Conservation (phyloP, 2,329 filamentous ascomycete genomes). For the Pestalotiopsis sp. region DNA sequence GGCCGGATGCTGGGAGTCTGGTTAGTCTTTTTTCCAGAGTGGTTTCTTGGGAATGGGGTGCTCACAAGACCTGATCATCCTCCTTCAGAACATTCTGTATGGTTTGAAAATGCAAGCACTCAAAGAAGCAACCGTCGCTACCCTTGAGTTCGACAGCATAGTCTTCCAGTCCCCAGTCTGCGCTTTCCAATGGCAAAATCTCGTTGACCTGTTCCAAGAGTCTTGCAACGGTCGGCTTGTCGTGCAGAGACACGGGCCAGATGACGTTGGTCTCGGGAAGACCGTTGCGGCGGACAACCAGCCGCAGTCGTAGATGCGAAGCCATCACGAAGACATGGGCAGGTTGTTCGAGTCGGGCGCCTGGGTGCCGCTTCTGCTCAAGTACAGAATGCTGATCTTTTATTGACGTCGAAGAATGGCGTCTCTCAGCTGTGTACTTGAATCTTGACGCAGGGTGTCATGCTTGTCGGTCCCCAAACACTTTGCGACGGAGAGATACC, state of each 20-base stretch:
- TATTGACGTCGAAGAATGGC: not conserved
- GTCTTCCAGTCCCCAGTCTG: conserved; percentile 85
- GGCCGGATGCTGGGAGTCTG: conserved; percentile 68
- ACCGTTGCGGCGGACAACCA: conserved; percentile 72
- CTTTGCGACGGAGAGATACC: not conserved
- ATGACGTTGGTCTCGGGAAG: conserved; percentile 74
- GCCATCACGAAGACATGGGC: conserved; percentile 10
- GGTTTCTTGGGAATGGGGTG: conserved; percentile 19
- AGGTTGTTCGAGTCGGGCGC: not conserved
- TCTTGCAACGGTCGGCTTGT: conserved; percentile 71
- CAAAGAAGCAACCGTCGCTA: conserved; percentile 64
- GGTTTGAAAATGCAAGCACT: conserved; percentile 84
- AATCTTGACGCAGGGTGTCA: not conserved
- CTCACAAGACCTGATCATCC: conserved; percentile 81
- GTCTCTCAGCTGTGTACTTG: not conserved
- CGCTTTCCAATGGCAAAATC: conserved; percentile 77
- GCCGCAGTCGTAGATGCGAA: conserved; percentile 67
- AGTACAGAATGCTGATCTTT: not conserved
- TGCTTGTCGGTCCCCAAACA: not conserved
- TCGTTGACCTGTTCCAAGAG: conserved; percentile 80
- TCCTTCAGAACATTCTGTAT: conserved; percentile 73
- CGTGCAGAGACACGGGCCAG: conserved; percentile 64
- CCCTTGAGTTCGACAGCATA: conserved; percentile 78
- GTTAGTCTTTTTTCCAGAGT: not conserved
- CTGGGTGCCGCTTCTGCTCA: not conserved